Base-by-base conservation (phyloP, 1,139 yeast genomes). In the Geotrichum fermentans region DNA sequence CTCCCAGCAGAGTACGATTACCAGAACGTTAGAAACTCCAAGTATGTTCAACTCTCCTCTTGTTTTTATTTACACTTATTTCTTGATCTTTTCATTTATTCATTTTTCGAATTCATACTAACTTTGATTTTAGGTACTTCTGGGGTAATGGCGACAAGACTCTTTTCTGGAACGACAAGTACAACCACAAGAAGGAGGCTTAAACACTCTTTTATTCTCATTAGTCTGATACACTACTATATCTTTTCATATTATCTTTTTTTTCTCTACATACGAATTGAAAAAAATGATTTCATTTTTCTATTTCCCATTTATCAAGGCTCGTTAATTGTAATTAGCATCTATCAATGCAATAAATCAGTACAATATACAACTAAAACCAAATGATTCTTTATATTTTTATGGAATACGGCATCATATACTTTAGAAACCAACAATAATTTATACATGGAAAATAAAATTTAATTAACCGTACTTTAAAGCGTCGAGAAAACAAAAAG, bases 111-210 rank as follows among this genome's bases (percentile, higher is more conserved):
- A 22, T 7, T 13, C 11, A 16, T 7, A 21, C 29, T 35, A 29
- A 20, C 17, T 35, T 21, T 36, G 36, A 16, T 34, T 2, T 16
- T 47, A 56, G 56, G 56, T 70, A 79, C 79, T 90, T 88, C 83
- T 92, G 97, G 97, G 97, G 97, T 66, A 90, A 92, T 68, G 97
- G 98, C 67, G 96, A 89, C 77, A 82, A 87, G 79, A 88, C 97
- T 57, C 74, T 85, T 68, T 92, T 92, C 84, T 92, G 98, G 98
- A 89, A 88, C 76, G 75, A 85, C 52, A 85, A 80, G 64, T 79
- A 87, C 68, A 92, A 92, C 84, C 85, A 86, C 76, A 60, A 54
- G 56, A 51, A 50, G 54, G 54, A 53, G n/a, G 53, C 54, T 30
- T 52, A 42, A 40, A 22, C 11, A 7, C n/a, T 36, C 3, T 4